Base-by-base conservation (phyloP, 805 yeast species). In the Starmerella sirachaensis region DNA sequence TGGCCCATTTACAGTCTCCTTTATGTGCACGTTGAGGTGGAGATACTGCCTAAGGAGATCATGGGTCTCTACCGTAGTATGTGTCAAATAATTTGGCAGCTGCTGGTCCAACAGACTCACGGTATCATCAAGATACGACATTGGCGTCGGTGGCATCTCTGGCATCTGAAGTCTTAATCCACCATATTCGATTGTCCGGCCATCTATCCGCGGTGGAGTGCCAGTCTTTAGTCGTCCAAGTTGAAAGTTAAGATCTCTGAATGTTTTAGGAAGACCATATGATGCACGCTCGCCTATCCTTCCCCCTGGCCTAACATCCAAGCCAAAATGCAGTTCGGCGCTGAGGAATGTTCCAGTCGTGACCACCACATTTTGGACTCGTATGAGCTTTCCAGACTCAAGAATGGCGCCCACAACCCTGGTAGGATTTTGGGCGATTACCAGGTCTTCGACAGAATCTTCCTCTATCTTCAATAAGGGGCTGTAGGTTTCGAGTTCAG, bases 311-410 rank as follows among this genome's bases (percentile, higher is more conserved):
- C 69, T 74, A 0, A 70, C 70, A 32, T 69, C 70, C 44, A 82
- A 53, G 0, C 99, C 99, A 46, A 91, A 74, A 57, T 91, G 98
- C 32, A 88, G 83, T 56, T 91, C 98, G 3, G 86, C 98, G 6
- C 93, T 78, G 18, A 91, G 64, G 53, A 91, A 91, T 0, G 99
- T 91, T 1, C 99, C 99, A 0, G 98, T 91, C 0, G 97, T 84
- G 14, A 91, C 74, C 6, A 91, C 84, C 6, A 91, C 88, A 42
- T 72, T 72, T 0, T 68, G 61, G 31, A 86, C 70, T 20, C 62
- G 65, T 7, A 85, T 47, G 1, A 83, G 53, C 6, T 60, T 54
- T 0, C 93, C 94, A 50, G 74, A 71, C 6, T 68, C 78, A 24
- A 88, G 58, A 1, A 88, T 63, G 2, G 84, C 78, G 10, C 98